These are phyloP conservation scores for Pythium brachiatum DNA, from an alignment of 352 stramenopile species.

Conservation along the genomic window DNA sequence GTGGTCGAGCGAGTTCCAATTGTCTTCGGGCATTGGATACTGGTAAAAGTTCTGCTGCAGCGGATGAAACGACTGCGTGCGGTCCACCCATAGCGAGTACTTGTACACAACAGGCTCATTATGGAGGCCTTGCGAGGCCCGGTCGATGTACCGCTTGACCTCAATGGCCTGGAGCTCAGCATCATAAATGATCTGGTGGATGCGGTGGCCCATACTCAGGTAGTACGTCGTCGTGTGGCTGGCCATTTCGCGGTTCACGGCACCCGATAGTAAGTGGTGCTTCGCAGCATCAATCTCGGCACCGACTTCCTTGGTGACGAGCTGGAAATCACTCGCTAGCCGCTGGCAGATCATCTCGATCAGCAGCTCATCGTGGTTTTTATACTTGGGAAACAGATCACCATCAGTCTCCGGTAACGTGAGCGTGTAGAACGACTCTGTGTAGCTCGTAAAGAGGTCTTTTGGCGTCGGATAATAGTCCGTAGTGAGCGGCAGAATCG, in stretches of 20 bases:
- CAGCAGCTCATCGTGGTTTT: constrained; percentile 62
- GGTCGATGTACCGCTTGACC: constrained; percentile 73
- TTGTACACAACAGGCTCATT: constrained; percentile 50
- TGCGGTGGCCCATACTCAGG: constrained; percentile 78
- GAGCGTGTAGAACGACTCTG: constrained; percentile 80
- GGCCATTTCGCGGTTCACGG: constrained; percentile 16
- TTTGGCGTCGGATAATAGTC: constrained; percentile 83
- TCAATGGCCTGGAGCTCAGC: constrained; percentile 69
- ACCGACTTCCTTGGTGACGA: constrained; percentile 39
- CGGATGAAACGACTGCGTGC: constrained; percentile 66
- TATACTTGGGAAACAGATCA: constrained; percentile 53
- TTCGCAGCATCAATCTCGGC: constrained; percentile 2
- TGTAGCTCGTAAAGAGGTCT: constrained; percentile 62
- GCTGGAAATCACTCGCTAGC: constrained; percentile 72
- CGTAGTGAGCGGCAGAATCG: constrained; percentile 90
- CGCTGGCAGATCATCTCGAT: constrained; percentile 84
- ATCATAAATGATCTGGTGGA: constrained; percentile 82
- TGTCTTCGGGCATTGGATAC: constrained; percentile 67
- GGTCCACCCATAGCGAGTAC: constrained; percentile 69
- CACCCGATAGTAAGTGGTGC: constrained; percentile 17
- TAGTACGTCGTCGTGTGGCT: constrained; percentile 42
- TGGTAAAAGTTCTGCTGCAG: constrained; percentile 71
- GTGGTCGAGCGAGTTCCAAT: constrained; percentile 78
- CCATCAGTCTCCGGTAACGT: constrained; percentile 56
- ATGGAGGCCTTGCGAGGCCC: constrained; percentile 25